Conservation (phyloP, 176 grass and related monocot species). For the Eleusine coracana region DNA sequence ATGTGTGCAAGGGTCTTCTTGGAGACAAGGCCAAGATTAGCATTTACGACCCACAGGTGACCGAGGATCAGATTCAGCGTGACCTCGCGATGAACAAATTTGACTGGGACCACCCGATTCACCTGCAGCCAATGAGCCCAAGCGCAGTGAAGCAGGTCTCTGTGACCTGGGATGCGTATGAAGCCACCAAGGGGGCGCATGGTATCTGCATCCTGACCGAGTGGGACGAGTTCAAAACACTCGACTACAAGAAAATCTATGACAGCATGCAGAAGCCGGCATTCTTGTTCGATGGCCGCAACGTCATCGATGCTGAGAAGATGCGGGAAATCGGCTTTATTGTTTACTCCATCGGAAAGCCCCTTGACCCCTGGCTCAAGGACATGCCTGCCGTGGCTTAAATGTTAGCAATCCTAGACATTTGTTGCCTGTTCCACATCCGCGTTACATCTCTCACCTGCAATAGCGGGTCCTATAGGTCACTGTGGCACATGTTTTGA, state of each 20-base stretch:
- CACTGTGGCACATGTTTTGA: not conserved
- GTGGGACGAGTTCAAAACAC: slow-evolving; percentile 66
- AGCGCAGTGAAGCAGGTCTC: slow-evolving; percentile 55
- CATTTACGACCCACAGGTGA: slow-evolving; percentile 72
- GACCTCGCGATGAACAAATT: slow-evolving; percentile 72
- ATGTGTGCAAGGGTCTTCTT: slow-evolving; percentile 68
- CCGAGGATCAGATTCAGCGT: slow-evolving; percentile 68
- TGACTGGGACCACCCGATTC: slow-evolving; percentile 69
- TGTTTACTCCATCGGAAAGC: slow-evolving; percentile 68
- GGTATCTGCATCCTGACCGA: slow-evolving; percentile 70
- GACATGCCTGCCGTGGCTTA: slow-evolving; percentile 68
- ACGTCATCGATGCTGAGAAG: slow-evolving; percentile 52
- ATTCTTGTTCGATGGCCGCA: slow-evolving; percentile 64
- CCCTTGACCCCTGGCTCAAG: slow-evolving; percentile 68
- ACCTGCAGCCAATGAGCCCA: slow-evolving; percentile 68
- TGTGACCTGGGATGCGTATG: slow-evolving; percentile 60
- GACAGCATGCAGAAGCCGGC: slow-evolving; percentile 72
- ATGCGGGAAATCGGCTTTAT: slow-evolving; percentile 61
- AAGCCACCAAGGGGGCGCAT: slow-evolving; percentile 61
- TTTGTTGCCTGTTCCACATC: not conserved
- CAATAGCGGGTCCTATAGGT: slow-evolving; percentile 17
- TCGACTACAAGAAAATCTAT: slow-evolving; percentile 67
- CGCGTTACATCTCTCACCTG: not conserved
- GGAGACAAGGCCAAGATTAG: slow-evolving; percentile 68
- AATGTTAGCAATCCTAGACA: slow-evolving; percentile 5